Evolutionary conservation across 2,329 filamentous ascomycete species (phyloP), one percentile per base, ranked within the genome.

Genomic region (Blastomyces parvus): DNA sequence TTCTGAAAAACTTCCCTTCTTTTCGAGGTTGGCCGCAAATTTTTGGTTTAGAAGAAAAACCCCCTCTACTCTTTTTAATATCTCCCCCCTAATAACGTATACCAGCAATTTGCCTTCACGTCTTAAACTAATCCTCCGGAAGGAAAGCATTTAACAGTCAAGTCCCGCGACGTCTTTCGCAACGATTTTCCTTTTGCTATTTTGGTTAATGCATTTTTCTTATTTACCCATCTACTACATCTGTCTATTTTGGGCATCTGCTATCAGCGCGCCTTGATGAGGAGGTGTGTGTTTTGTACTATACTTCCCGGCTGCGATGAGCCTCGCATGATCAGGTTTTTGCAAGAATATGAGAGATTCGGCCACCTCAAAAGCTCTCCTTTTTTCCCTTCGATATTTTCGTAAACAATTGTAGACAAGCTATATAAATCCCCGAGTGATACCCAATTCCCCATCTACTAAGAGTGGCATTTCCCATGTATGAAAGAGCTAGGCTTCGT

Each of bases 1-100:
- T 61, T 22, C 22, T 30, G 40, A 65, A 64, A 53, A 61, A 63
- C 70, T 76, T 75, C 76, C 70, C 71, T 73, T 72, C 73, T 75
- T 70, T 64, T 71, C 71, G 77, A 80, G 78, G 78, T 76, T 78
- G 78, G 79, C 77, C 77, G 73, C 74, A 71, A 58, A 62, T 68
- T 77, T 77, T 73, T 72, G 74, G 77, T 78, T 77, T 76, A 71
- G 67, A 71, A 62, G 52, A 57, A 57, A 68, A 64, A 71, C 70
- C 69, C 68, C 69, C 64, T 71, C 73, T 70, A 73, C 71, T 73
- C 69, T 69, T 74, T 73, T 70, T 74, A 73, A 74, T 75, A 70
- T 69, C 70, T 69, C 72, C 67, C 33, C 64, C 64, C 67, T 27
- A 67, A 67, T 40, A 67, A 67, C 67, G 67, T 57, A 52, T 52